Percentiles rank a stretch among this genome's conserved stretches.
These are phyloP conservation scores for Triglochin maritima DNA, from an alignment of 106 monocot species.

Conservation along the genomic window DNA sequence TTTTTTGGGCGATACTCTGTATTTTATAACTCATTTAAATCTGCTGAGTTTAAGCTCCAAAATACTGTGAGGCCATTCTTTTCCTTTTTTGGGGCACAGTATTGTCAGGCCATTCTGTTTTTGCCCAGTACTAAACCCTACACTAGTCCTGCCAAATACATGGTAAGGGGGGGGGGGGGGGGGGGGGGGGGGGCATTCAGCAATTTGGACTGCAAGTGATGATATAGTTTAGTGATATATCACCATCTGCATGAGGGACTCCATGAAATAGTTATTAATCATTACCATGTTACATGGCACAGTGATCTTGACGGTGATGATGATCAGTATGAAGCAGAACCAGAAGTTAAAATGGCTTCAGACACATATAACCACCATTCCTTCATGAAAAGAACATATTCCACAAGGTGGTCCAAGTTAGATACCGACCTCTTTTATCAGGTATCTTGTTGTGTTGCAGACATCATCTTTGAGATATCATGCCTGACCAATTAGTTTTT, in stretches of 20 bases:
- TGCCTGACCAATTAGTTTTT: too few species aligned
- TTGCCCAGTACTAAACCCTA: neutral
- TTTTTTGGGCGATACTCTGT: too few species aligned
- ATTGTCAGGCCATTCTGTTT: too few species aligned
- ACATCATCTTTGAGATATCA: too few species aligned
- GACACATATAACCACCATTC: constrained; percentile 61
- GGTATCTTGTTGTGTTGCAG: constrained; percentile 19
- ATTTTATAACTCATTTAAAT: too few species aligned
- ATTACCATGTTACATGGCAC: neutral
- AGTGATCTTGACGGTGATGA: constrained; percentile 4
- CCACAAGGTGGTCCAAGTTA: constrained; percentile 52
- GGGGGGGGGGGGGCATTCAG: too few species aligned
- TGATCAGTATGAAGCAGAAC: constrained; percentile 16
- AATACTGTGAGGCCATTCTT: too few species aligned
- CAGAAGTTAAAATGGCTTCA: neutral
- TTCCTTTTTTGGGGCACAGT: neutral
- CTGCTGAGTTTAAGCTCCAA: too few species aligned
- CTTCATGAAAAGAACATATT: constrained; percentile 40
- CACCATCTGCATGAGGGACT: neutral
- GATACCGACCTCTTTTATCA: constrained; percentile 67
- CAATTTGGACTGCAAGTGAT: too few species aligned
- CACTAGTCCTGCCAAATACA: too few species aligned
- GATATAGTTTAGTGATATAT: too few species aligned
- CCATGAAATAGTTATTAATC: neutral
- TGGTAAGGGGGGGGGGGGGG: too few species aligned